Conservation (phyloP, 2,329 filamentous ascomycete species). For the Fusarium sp. region DNA sequence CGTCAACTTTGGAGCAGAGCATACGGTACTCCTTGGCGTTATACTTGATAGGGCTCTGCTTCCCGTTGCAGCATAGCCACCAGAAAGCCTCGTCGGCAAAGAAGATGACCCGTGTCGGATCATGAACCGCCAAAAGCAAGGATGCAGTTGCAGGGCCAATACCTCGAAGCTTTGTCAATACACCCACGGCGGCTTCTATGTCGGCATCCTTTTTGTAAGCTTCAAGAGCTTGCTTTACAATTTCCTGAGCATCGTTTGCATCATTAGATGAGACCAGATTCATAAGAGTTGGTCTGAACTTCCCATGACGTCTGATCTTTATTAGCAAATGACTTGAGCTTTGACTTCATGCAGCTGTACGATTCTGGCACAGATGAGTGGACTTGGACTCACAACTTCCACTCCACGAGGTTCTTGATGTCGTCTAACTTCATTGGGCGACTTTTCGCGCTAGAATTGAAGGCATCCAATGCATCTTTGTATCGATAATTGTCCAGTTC, state of each 20-base stretch:
- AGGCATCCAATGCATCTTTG: slow-evolving; percentile 59
- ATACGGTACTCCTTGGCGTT: slow-evolving; percentile 72
- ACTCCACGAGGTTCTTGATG: slow-evolving; percentile 70
- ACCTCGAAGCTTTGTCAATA: slow-evolving; percentile 72
- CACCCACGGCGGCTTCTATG: slow-evolving; percentile 60
- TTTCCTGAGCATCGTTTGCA: slow-evolving; percentile 55
- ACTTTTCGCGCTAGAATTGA: slow-evolving; percentile 51
- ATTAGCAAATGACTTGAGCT: not conserved
- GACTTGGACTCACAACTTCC: slow-evolving; percentile 71
- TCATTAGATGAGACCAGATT: slow-evolving; percentile 72
- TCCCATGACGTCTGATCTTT: slow-evolving; percentile 64
- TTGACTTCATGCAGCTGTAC: not conserved
- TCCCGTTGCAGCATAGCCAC: slow-evolving; percentile 71
- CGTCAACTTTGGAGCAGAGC: slow-evolving; percentile 58
- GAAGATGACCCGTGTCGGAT: slow-evolving; percentile 71
- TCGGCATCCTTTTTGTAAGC: slow-evolving; percentile 54
- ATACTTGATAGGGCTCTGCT: slow-evolving; percentile 71
- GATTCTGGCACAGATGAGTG: not conserved
- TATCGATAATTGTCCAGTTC: slow-evolving; percentile 72
- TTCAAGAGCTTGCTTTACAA: slow-evolving; percentile 63
- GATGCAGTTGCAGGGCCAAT: slow-evolving; percentile 85
- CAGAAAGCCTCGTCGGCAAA: slow-evolving; percentile 84
- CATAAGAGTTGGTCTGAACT: slow-evolving; percentile 70
- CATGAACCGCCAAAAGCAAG: slow-evolving; percentile 74
- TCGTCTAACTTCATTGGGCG: slow-evolving; percentile 64